A percentile compares a stretch with the other conserved stretches of the same genome.
Conservation (phyloP, 805 yeast species). For the Kluyveromyces starmeri region DNA sequence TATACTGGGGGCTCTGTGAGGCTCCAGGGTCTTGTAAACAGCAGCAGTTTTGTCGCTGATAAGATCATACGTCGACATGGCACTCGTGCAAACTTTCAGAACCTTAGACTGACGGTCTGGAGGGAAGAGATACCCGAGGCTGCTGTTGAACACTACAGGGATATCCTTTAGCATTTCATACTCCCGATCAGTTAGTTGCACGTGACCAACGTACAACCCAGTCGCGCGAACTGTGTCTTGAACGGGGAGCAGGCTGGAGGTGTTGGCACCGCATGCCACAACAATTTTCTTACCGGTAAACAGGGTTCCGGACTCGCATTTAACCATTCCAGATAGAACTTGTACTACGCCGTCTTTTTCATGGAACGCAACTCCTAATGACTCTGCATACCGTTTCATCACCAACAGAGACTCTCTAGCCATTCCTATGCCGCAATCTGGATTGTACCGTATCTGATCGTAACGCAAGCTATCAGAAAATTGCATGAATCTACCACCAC, state of each 20-base stretch:
- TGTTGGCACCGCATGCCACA: slow-evolving; percentile 32
- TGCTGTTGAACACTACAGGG: slow-evolving; percentile 37
- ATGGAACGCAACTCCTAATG: slow-evolving; percentile 29
- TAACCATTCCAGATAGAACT: slow-evolving; percentile 12
- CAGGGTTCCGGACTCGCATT: slow-evolving; percentile 17
- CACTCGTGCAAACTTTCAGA: slow-evolving; percentile 29
- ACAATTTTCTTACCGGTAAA: slow-evolving; percentile 30
- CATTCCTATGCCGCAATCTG: slow-evolving; percentile 36
- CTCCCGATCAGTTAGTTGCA: slow-evolving; percentile 31
- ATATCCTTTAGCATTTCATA: slow-evolving; percentile 29
- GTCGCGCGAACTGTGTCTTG: slow-evolving; percentile 28
- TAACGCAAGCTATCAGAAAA: slow-evolving; percentile 20
- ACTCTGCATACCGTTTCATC: slow-evolving; percentile 23
- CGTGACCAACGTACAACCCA: slow-evolving; percentile 33
- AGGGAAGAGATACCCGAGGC: slow-evolving; percentile 39
- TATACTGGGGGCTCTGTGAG: slow-evolving; percentile 18
- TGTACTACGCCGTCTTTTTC: slow-evolving; percentile 11
- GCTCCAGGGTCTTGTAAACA: slow-evolving; percentile 6
- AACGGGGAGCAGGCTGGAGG: slow-evolving; percentile 29
- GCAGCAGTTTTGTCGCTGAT: slow-evolving; percentile 2
- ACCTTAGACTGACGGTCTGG: slow-evolving; percentile 33
- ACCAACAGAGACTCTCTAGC: slow-evolving; percentile 32
- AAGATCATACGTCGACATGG: slow-evolving; percentile 8
- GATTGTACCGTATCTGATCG: slow-evolving; percentile 29
- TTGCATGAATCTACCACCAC: slow-evolving; percentile 24